A percentile compares a stretch with the other conserved stretches of the same genome.
These are phyloP conservation scores for Massarina eburnea DNA, from an alignment of 2,329 filamentous ascomycete species.

Conservation along the genomic window DNA sequence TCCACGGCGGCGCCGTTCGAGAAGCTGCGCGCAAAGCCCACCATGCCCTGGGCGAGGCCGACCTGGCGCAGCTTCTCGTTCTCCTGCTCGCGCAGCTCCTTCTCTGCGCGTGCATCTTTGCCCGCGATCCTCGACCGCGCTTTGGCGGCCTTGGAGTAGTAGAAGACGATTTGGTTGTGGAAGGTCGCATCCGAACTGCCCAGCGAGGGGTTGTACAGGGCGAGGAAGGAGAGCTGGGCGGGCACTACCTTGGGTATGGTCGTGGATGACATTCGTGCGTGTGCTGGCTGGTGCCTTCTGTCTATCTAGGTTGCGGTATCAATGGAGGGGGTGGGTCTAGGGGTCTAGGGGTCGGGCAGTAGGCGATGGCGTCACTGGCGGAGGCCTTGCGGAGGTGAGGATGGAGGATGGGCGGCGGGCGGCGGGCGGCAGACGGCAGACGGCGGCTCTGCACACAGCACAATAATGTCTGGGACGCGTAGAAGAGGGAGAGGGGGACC, in stretches of 20 bases:
- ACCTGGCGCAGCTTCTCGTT: slow-evolving; percentile 91
- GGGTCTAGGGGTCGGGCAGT: background rate
- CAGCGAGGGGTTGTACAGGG: slow-evolving; percentile 91
- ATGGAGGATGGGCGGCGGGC: background rate
- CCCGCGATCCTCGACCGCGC: slow-evolving; percentile 30
- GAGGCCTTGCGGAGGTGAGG: background rate
- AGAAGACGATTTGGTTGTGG: slow-evolving; percentile 87
- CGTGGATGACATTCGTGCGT: slow-evolving; percentile 27
- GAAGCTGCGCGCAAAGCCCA: slow-evolving; percentile 86
- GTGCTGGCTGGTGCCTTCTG: too few species aligned
- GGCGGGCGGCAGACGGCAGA: too few species aligned
- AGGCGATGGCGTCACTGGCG: slow-evolving; percentile 10
- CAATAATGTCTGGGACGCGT: background rate
- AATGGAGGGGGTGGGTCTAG: background rate
- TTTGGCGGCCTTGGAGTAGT: slow-evolving; percentile 62
- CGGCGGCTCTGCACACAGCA: background rate
- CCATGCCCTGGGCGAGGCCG: slow-evolving; percentile 94
- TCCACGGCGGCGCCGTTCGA: slow-evolving; percentile 76
- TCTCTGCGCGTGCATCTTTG: slow-evolving; percentile 39
- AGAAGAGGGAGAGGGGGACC: background rate
- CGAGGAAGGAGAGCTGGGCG: slow-evolving; percentile 84
- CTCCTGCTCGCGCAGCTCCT: slow-evolving; percentile 59
- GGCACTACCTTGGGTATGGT: slow-evolving; percentile 58
- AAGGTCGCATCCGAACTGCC: slow-evolving; percentile 72
- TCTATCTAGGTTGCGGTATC: too few species aligned